These are phyloP conservation scores for Balansia obtecta DNA, from an alignment of 2,329 filamentous ascomycete species.

Conservation along the genomic window DNA sequence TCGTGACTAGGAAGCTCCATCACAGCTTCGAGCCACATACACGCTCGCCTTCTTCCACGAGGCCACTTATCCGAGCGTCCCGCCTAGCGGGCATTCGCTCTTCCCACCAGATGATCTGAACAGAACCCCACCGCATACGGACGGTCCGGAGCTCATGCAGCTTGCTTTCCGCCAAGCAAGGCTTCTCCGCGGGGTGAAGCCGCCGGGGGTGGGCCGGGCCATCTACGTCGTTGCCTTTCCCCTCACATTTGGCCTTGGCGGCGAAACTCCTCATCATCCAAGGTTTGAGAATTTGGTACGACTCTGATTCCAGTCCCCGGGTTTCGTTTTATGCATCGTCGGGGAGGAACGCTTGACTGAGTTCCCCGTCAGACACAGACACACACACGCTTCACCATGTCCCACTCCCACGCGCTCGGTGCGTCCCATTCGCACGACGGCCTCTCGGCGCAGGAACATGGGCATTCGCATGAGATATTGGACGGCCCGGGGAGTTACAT, in stretches of 20 bases:
- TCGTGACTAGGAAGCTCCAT: not conserved
- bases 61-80: no score
- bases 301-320: no score
- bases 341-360: no score
- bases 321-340: no score
- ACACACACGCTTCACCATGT: constrained; percentile 14
- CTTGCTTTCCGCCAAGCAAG: not conserved
- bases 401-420: constrained; percentile 32
- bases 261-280: not conserved
- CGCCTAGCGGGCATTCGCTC: no score
- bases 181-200: not conserved
- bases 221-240: not conserved
- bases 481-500: constrained; percentile 85
- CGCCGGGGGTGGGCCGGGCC: not conserved
- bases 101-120: not conserved
- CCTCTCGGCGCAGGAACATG: constrained; percentile 57
- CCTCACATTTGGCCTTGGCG: not conserved
- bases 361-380: no score
- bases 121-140: not conserved
- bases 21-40: not conserved
- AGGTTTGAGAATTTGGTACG: no score
- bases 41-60: not conserved
- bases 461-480: constrained; percentile 91
- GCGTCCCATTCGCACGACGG: constrained; percentile 48
- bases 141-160: not conserved